Evolutionary conservation across 768 basidiomycete genomes (phyloP).

Genomic region (Chalciporus chontae): DNA sequence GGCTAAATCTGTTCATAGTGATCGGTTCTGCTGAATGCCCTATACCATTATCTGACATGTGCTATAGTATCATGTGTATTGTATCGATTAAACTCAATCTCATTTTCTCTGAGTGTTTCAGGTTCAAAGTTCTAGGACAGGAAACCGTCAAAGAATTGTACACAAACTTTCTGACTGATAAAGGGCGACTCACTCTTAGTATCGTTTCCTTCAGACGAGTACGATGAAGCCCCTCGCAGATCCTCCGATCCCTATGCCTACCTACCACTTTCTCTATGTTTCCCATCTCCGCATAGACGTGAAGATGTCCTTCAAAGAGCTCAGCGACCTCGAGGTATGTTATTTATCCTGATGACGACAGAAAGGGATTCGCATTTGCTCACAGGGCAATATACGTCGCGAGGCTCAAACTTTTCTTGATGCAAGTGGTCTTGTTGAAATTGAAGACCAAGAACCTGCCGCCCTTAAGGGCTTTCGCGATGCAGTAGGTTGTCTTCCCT

Average conservation of each 20-base stretch:
- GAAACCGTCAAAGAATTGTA: slow-evolving; percentile 2
- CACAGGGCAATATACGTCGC: slow-evolving; percentile 3
- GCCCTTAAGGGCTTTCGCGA: slow-evolving; percentile 13
- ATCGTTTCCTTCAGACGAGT: not conserved
- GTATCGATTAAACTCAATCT: slow-evolving; percentile 15
- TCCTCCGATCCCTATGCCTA: slow-evolving; percentile 11
- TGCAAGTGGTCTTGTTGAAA: not conserved
- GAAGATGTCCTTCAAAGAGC: not conserved
- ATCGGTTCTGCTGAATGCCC: slow-evolving; percentile 42
- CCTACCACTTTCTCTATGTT: not conserved
- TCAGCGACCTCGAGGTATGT: slow-evolving; percentile 9
- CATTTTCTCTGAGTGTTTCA: slow-evolving; percentile 4
- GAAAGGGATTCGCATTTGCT: not conserved
- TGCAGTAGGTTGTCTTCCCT: slow-evolving; percentile 3
- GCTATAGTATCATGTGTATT: slow-evolving; percentile 5
- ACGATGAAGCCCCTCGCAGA: slow-evolving; percentile 1
- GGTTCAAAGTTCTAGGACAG: not conserved
- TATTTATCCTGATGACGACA: not conserved
- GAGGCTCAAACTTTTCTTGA: slow-evolving; percentile 1
- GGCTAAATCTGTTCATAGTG: slow-evolving; percentile 27
- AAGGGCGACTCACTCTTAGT: not conserved
- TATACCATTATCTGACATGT: slow-evolving; percentile 11
- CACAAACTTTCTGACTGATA: not conserved
- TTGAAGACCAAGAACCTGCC: slow-evolving; percentile 12
- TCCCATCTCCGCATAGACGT: not conserved